Conservation (phyloP, 768 basidiomycete genomes). For the Kwoniella europaea region DNA sequence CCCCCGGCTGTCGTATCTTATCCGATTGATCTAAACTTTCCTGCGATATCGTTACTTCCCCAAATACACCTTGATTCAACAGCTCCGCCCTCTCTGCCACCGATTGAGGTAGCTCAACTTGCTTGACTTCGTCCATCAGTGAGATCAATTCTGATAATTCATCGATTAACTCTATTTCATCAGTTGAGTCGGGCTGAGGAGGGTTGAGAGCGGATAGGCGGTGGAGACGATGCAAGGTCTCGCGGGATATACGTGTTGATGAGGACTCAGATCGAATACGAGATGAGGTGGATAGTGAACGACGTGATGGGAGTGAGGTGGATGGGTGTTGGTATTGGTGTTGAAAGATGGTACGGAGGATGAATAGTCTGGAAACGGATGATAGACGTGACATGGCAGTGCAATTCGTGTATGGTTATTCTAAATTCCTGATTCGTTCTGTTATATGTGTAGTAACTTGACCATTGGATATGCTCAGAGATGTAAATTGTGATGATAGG, state of each 20-base stretch:
- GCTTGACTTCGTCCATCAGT: constrained; percentile 47
- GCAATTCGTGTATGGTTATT: not conserved
- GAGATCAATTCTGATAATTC: constrained; percentile 37
- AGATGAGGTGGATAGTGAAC: not conserved
- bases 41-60: constrained; percentile 34
- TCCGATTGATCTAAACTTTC: constrained; percentile 18
- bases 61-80: constrained; percentile 28
- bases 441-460: too few species aligned
- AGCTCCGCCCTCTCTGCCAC: constrained; percentile 20
- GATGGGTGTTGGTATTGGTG: not conserved
- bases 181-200: constrained; percentile 29
- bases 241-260: constrained; percentile 8
- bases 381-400: not conserved
- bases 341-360: constrained; percentile 7
- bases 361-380: not conserved
- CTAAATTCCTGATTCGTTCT: too few species aligned
- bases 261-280: not conserved
- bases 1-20: not conserved
- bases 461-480: too few species aligned
- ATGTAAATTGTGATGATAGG: too few species aligned
- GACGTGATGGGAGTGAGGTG: not conserved
- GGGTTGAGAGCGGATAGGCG: constrained; percentile 46
- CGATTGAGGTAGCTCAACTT: constrained; percentile 32
- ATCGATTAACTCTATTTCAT: constrained; percentile 33
- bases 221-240: constrained; percentile 37